Percentiles rank a stretch among this genome's conserved stretches.
These are phyloP conservation scores for Leavenworthia alabamica DNA, from an alignment of 345 rosid species.

Conservation along the genomic window DNA sequence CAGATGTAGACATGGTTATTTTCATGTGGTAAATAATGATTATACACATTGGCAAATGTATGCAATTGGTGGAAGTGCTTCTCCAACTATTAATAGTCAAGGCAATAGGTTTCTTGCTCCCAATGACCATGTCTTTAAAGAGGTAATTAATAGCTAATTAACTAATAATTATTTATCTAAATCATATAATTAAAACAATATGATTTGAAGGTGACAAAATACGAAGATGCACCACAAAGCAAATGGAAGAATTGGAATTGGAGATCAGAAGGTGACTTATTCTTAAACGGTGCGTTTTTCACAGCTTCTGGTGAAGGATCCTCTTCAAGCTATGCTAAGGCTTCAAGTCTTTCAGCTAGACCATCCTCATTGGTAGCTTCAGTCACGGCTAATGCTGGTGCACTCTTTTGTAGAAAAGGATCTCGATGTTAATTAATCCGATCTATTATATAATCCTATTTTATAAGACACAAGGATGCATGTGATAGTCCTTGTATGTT, in stretches of 20 bases:
- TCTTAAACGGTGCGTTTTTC: conserved; percentile 59
- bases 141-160: too few species aligned
- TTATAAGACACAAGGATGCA: not conserved
- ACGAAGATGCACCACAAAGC: conserved; percentile 44
- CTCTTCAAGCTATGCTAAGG: conserved; percentile 54
- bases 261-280: conserved; percentile 54
- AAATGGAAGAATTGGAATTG: conserved; percentile 59
- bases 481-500: conserved; percentile 12
- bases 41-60: too few species aligned
- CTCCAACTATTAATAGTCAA: too few species aligned
- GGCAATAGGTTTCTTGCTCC: too few species aligned
- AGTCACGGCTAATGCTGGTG: conserved; percentile 46
- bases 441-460: not conserved
- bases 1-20: conserved; percentile 60
- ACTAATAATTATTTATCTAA: too few species aligned
- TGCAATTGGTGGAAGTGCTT: too few species aligned
- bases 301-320: conserved; percentile 41
- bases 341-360: conserved; percentile 53
- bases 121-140: too few species aligned
- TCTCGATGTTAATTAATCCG: conserved; percentile 48
- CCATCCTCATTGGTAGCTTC: conserved; percentile 47
- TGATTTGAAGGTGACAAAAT: too few species aligned
- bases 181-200: too few species aligned
- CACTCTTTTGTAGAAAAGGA: conserved; percentile 46
- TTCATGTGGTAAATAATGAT: too few species aligned